These are phyloP conservation scores for Colletotrichum cordylinicola DNA, from an alignment of 2,329 filamentous ascomycete genomes.

Conservation along the genomic window DNA sequence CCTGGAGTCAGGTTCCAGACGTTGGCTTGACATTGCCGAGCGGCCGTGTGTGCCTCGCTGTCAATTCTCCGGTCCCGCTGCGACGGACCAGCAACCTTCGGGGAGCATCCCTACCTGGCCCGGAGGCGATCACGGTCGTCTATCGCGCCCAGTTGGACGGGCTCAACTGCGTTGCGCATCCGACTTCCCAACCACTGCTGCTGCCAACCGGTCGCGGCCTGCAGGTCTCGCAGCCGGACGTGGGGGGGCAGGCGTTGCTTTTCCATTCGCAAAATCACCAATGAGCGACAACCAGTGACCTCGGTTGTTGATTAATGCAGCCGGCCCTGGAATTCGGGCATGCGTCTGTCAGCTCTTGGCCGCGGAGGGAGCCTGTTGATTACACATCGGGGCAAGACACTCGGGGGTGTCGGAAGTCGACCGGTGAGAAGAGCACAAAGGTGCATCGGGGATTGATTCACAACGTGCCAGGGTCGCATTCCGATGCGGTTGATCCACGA, in stretches of 20 bases:
- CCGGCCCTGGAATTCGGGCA: not conserved
- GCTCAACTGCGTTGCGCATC: not conserved
- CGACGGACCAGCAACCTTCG: not conserved
- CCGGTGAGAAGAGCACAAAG: not conserved
- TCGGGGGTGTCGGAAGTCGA: not conserved
- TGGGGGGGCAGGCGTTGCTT: not conserved
- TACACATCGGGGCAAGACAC: not conserved
- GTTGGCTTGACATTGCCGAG: conserved; percentile 2
- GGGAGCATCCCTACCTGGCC: not conserved
- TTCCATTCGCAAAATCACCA: not conserved
- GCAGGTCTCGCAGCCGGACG: not conserved
- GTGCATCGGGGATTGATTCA: not conserved
- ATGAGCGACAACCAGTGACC: not conserved
- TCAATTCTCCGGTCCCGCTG: conserved; percentile 2
- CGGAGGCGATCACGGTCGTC: not conserved
- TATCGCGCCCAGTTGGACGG: not conserved
- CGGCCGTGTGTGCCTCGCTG: not conserved
- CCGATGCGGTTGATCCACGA: conserved; percentile 9
- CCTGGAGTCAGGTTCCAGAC: not conserved
- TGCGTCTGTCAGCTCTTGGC: not conserved
- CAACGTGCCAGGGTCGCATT: conserved; percentile 9
- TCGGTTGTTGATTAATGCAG: not conserved
- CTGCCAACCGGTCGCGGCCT: not conserved
- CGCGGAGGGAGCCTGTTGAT: not conserved
- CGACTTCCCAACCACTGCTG: not conserved